Percentiles rank a stretch among this genome's conserved stretches.
These are phyloP conservation scores for Penicillium capsulatum DNA, from an alignment of 2,329 filamentous ascomycete genomes.

Conservation along the genomic window DNA sequence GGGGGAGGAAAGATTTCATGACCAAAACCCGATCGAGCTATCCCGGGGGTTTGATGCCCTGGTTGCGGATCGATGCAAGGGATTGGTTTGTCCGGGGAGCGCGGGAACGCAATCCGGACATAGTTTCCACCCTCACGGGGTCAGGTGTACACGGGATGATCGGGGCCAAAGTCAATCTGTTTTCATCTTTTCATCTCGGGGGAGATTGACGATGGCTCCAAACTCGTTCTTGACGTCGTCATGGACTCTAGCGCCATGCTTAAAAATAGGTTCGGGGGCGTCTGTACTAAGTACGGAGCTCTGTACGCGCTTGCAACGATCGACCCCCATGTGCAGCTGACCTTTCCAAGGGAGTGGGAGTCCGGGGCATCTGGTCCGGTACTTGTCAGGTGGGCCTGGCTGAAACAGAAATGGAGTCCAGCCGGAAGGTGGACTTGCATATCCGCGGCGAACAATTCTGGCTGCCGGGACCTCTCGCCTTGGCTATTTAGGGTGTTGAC, in stretches of 20 bases:
- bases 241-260: not conserved
- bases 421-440: conserved; percentile 21
- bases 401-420: conserved; percentile 13
- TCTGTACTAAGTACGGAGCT: too few species aligned
- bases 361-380: not conserved
- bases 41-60: too few species aligned
- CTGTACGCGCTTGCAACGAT: too few species aligned
- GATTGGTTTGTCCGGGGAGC: conserved; percentile 14
- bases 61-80: conserved; percentile 18
- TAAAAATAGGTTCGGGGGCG: not conserved
- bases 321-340: conserved; percentile 4
- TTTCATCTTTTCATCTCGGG: conserved; percentile 11
- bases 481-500: too few species aligned
- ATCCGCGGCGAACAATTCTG: conserved; percentile 17
- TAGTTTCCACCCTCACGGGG: conserved; percentile 14
- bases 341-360: not conserved
- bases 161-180: conserved; percentile 12
- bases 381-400: conserved; percentile 1
- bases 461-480: conserved; percentile 1
- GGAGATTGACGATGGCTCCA: conserved; percentile 6
- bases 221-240: not conserved
- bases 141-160: conserved; percentile 18
- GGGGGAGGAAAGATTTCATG: too few species aligned
- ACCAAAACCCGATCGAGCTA: too few species aligned
- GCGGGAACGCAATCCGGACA: conserved; percentile 14